Percentiles rank a stretch among this genome's conserved stretches.
These are phyloP conservation scores for Falciphora oryzae DNA, from an alignment of 2,329 filamentous ascomycete species.

Conservation along the genomic window DNA sequence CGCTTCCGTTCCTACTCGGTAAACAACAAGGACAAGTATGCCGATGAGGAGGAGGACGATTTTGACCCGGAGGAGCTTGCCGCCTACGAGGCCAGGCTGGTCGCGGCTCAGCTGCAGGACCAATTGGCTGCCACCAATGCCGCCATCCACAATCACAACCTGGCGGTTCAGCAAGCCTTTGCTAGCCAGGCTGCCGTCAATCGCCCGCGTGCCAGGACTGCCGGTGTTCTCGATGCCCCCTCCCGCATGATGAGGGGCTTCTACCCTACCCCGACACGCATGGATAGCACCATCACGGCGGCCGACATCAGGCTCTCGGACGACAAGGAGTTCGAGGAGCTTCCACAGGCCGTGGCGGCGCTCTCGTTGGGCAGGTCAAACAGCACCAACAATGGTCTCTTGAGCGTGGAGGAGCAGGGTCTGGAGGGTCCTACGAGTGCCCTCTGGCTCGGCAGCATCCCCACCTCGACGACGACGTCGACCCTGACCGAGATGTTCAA, in stretches of 20 bases:
- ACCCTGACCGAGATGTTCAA: slow-evolving; percentile 94
- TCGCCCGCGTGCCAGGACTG: slow-evolving; percentile 83
- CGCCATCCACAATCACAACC: slow-evolving; percentile 82
- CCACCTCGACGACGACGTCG: slow-evolving; percentile 91
- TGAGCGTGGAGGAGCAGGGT: slow-evolving; percentile 70
- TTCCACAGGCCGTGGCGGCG: slow-evolving; percentile 75
- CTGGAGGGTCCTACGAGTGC: slow-evolving; percentile 88
- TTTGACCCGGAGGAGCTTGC: slow-evolving; percentile 50
- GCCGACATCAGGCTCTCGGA: slow-evolving; percentile 70
- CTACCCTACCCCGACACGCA: slow-evolving; percentile 63
- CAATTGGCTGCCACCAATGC: slow-evolving; percentile 59
- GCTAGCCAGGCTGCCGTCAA: slow-evolving; percentile 76
- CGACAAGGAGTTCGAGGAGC: slow-evolving; percentile 71
- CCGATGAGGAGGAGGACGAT: slow-evolving; percentile 78
- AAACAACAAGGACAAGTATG: slow-evolving; percentile 97
- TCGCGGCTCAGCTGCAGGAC: slow-evolving; percentile 54
- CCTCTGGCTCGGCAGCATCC: slow-evolving; percentile 95
- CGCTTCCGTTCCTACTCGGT: slow-evolving; percentile 97
- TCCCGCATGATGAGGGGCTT: slow-evolving; percentile 64
- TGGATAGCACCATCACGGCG: slow-evolving; percentile 70
- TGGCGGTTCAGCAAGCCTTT: slow-evolving; percentile 90
- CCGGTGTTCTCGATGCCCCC: slow-evolving; percentile 81
- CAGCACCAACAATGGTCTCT: slow-evolving; percentile 60
- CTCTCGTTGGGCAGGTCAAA: slow-evolving; percentile 66
- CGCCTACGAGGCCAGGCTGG: slow-evolving; percentile 53